A percentile compares a stretch with the other conserved stretches of the same genome.
These are phyloP conservation scores for Chalciporus pseudorubinellus DNA, from an alignment of 768 basidiomycete genomes.

Conservation along the genomic window DNA sequence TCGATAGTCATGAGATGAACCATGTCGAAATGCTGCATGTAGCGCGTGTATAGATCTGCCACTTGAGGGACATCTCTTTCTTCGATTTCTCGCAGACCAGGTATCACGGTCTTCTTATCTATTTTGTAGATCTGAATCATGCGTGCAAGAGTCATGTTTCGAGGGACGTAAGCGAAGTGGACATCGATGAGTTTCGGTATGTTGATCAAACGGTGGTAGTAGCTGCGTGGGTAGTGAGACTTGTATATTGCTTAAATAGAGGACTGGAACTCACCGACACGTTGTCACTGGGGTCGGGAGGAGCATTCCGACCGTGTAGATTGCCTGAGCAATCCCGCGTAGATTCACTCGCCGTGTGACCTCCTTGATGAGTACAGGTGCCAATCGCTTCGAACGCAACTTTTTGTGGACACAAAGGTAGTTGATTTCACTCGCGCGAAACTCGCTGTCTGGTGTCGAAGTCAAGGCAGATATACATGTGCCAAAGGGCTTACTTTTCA, in stretches of 20 bases:
- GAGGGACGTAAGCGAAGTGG: constrained; percentile 83
- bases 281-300: constrained; percentile 91
- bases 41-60: constrained; percentile 65
- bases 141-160: constrained; percentile 86
- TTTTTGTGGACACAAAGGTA: constrained; percentile 98
- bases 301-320: constrained; percentile 93
- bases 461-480: background rate
- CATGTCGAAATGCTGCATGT: constrained; percentile 87
- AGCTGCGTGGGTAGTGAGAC: constrained; percentile 45
- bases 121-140: constrained; percentile 79
- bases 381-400: constrained; percentile 88
- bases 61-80: constrained; percentile 73
- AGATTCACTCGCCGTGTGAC: constrained; percentile 91
- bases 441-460: constrained; percentile 43
- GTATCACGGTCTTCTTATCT: constrained; percentile 45
- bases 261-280: constrained; percentile 55
- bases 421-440: constrained; percentile 88
- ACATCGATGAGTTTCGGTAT: constrained; percentile 89
- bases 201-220: constrained; percentile 90
- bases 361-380: constrained; percentile 96
- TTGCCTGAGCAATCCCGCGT: constrained; percentile 90
- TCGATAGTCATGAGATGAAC: constrained; percentile 68
- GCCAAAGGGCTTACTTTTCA: constrained; percentile 54
- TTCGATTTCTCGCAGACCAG: constrained; percentile 86
- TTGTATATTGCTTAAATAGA: background rate